Percentiles rank a stretch among this genome's conserved stretches.
Evolutionary conservation across 495 filamentous ascomycete species (phyloP).

Genomic region (Lineolata rhizophorae): DNA sequence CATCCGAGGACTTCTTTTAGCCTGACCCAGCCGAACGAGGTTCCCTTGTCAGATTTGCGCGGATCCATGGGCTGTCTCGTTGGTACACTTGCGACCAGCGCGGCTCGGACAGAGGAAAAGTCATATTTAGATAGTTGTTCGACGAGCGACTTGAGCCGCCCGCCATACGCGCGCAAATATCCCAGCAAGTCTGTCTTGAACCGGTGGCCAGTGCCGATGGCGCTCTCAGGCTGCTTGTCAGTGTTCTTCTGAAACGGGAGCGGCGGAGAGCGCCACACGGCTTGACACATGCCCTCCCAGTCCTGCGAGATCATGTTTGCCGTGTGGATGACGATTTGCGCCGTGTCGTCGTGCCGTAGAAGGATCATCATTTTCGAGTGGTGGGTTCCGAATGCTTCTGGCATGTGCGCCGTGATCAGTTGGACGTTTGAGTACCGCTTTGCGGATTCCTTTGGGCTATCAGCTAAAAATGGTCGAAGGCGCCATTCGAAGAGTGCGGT

Average conservation of each 20-base stretch:
- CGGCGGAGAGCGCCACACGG: constrained; percentile 56
- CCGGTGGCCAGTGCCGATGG: constrained; percentile 34
- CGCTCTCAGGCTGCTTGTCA: not conserved
- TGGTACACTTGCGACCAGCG: constrained; percentile 57
- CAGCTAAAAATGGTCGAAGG: constrained; percentile 2
- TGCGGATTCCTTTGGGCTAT: constrained; percentile 37
- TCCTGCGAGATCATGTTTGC: constrained; percentile 74
- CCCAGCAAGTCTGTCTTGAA: constrained; percentile 60
- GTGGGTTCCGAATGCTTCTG: constrained; percentile 75
- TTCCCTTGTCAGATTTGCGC: constrained; percentile 20
- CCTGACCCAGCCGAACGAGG: constrained; percentile 54
- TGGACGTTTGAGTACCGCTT: constrained; percentile 42
- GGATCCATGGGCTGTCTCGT: constrained; percentile 30
- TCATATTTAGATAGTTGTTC: constrained; percentile 39
- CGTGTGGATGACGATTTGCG: constrained; percentile 69
- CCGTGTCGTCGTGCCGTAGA: constrained; percentile 50
- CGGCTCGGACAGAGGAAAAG: constrained; percentile 46
- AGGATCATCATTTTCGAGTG: constrained; percentile 76
- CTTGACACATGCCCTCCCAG: constrained; percentile 78
- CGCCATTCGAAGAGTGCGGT: constrained; percentile 1
- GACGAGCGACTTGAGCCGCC: constrained; percentile 22
- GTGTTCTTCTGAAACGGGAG: constrained; percentile 39
- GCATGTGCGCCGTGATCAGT: constrained; percentile 57
- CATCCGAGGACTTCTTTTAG: constrained; percentile 34
- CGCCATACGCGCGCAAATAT: constrained; percentile 51